These are phyloP conservation scores for Galeopsis tetrahit DNA, from an alignment of 257 asterid genomes.

Conservation along the genomic window DNA sequence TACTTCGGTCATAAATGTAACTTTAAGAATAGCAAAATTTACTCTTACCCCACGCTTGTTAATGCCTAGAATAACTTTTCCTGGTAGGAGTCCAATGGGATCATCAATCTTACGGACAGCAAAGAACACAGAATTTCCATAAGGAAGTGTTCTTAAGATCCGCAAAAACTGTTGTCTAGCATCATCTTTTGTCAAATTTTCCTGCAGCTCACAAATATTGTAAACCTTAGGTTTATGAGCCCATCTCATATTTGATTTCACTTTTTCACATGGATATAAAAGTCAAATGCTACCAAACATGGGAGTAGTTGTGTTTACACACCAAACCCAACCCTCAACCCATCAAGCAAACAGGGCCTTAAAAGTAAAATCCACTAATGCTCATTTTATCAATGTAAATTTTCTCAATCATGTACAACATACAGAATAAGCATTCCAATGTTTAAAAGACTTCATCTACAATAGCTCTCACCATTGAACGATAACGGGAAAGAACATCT, in stretches of 20 bases:
- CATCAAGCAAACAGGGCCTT: neutral
- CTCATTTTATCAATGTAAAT: neutral
- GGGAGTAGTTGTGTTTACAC: too few species aligned
- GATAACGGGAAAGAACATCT: constrained; percentile 89
- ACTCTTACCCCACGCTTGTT: constrained; percentile 95
- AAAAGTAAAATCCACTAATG: neutral
- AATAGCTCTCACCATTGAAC: constrained; percentile 69
- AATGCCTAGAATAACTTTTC: constrained; percentile 86
- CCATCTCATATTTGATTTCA: too few species aligned
- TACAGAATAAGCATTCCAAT: constrained; percentile 20
- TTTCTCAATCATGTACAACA: neutral
- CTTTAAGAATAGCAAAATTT: neutral
- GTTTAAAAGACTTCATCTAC: neutral
- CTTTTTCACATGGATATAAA: too few species aligned
- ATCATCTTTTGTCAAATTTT: constrained; percentile 93
- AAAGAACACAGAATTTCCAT: constrained; percentile 98
- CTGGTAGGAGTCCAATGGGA: constrained; percentile 98
- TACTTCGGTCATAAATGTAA: constrained; percentile 19
- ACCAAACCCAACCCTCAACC: too few species aligned
- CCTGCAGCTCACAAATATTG: constrained; percentile 50
- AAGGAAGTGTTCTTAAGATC: constrained; percentile 90
- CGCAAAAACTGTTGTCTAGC: constrained; percentile 95
- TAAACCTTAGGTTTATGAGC: neutral
- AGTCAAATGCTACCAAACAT: too few species aligned
- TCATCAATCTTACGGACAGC: constrained; percentile 98